Percentiles rank a stretch among this genome's conserved stretches.
These are phyloP conservation scores for Lachnellula arida DNA, from an alignment of 2,329 filamentous ascomycete genomes.

Conservation along the genomic window DNA sequence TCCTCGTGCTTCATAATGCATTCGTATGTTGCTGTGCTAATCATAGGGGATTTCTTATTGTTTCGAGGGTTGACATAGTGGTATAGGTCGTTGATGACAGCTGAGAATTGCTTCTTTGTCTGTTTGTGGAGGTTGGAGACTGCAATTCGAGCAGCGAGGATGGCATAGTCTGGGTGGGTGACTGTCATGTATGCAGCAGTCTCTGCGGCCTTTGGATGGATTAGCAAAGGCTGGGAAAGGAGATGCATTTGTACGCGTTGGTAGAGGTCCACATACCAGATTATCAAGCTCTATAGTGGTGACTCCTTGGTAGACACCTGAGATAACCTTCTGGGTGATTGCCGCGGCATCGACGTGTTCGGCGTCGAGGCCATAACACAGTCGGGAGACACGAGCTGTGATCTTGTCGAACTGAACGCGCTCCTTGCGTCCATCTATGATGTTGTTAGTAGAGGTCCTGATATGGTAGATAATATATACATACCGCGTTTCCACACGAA, in stretches of 20 bases:
- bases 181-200: slow-evolving; percentile 99
- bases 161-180: slow-evolving; percentile 97
- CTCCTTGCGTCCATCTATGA: slow-evolving; percentile 93
- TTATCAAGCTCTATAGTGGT: slow-evolving; percentile 96
- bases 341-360: slow-evolving; percentile 96
- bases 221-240: slow-evolving; percentile 16
- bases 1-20: slow-evolving; percentile 94
- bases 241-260: slow-evolving; percentile 12
- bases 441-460: slow-evolving; percentile 10
- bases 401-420: slow-evolving; percentile 99
- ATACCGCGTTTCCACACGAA: slow-evolving; percentile 35
- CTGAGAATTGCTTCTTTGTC: slow-evolving; percentile 99
- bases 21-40: slow-evolving; percentile 84
- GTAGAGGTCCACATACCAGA: slow-evolving; percentile 61
- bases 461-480: slow-evolving; percentile 11
- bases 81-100: slow-evolving; percentile 88
- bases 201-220: slow-evolving; percentile 72
- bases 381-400: slow-evolving; percentile 92
- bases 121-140: slow-evolving; percentile 99
- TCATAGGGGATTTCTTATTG: slow-evolving; percentile 80
- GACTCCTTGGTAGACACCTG: slow-evolving; percentile 97
- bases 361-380: slow-evolving; percentile 95
- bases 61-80: slow-evolving; percentile 97
- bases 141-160: slow-evolving; percentile 95
- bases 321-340: slow-evolving; percentile 99